Base-by-base conservation (phyloP, 2,329 filamentous ascomycete genomes). In the Colletotrichum sojae region DNA sequence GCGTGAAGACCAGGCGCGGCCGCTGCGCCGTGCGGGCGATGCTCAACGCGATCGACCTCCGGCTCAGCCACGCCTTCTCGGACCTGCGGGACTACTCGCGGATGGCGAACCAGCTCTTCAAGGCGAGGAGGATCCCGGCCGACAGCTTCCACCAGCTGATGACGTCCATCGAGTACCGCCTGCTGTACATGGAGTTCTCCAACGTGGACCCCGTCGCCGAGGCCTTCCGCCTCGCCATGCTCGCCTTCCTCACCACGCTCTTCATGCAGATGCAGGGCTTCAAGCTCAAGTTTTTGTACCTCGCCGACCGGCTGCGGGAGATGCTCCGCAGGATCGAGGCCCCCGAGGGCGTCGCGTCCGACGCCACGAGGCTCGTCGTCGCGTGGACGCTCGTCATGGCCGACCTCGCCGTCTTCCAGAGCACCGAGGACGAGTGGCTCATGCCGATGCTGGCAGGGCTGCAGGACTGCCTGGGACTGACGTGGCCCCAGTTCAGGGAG, bases 31-130 rank as follows among this genome's bases (percentile, higher is more conserved):
- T 20, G 45, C 76, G 0, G 61, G 71, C 18, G 62, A n/a, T 16
- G 12, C 69, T 15, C 56, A 27, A 70, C 18, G 36, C 58, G 0
- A 70, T 71, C 27, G 76, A 79, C 58, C 71, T 62, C 22, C 70
- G 72, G 1, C 71, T 80, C 0, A 63, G 70, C 10, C 75, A 75
- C 55, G 54, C 73, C 4, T 78, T 78, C 62, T 63, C 69, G 13
- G 78, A 79, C 22, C 70, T 80, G 0, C 73, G 73, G 8, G 75
- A 77, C 49, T 80, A 79, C 39, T 72, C 78, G 1, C 68, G 45
- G 5, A 39, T 76, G 5, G 73, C 76, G 3, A 78, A 78, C 27
- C 36, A 59, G 2, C 64, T 76, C 4, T 72, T 73, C 0, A 67
- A 71, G 1, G 66, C 59, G 3, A 63, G 61, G 16, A 79, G 78